These are phyloP conservation scores for Labyrinthula sp. DNA, from an alignment of 352 stramenopile genomes.

Conservation along the genomic window DNA sequence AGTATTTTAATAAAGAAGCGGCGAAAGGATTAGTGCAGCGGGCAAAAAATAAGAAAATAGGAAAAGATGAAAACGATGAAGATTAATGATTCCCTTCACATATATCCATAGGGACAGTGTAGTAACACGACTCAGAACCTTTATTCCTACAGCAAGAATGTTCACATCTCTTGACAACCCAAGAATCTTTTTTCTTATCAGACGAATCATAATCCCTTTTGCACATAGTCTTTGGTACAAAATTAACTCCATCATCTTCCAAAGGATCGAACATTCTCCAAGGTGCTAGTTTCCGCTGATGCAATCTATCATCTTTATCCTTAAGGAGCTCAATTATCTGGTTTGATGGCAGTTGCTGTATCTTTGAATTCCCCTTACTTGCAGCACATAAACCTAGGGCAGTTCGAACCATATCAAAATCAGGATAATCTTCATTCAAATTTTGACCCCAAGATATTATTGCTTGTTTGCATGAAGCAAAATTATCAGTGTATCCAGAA, in stretches of 20 bases:
- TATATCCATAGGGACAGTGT: not conserved
- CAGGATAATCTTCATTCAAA: slow-evolving; percentile 15
- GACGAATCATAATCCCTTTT: slow-evolving; percentile 5
- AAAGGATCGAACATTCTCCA: slow-evolving; percentile 14
- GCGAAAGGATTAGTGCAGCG: too few relatives aligned
- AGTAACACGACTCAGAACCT: slow-evolving; percentile 3
- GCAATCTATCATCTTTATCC: too few relatives aligned
- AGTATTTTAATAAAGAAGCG: too few relatives aligned
- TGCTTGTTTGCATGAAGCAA: not conserved
- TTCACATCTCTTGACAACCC: slow-evolving; percentile 1
- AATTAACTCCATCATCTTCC: not conserved
- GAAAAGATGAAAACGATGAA: too few relatives aligned
- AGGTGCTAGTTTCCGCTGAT: slow-evolving; percentile 1
- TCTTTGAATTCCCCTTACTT: slow-evolving; percentile 2
- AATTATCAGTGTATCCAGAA: not conserved
- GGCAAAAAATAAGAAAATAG: too few relatives aligned
- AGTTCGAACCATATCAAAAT: not conserved
- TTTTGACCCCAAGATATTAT: not conserved
- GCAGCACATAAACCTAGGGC: slow-evolving; percentile 6
- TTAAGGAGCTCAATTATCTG: too few relatives aligned
- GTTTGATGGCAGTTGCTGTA: too few relatives aligned
- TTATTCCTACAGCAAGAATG: slow-evolving; percentile 10
- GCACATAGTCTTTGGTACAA: not conserved
- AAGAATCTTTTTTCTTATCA: not conserved
- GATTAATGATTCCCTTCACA: too few relatives aligned